Evolutionary conservation across 495 filamentous ascomycete genomes (phyloP).

Genomic region (Hyphodiscus hymeniophilus): DNA sequence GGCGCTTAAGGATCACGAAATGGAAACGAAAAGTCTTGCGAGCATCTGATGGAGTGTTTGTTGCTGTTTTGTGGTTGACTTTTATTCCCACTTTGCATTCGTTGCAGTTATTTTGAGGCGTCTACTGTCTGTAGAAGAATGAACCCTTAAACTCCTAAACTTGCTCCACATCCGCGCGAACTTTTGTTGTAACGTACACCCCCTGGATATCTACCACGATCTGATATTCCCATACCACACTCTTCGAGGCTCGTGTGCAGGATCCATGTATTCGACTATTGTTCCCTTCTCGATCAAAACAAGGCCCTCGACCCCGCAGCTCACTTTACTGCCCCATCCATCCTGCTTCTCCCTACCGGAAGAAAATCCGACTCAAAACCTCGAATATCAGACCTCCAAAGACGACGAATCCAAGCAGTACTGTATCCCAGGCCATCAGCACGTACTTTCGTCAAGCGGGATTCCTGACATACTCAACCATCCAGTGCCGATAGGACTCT

Average conservation of each 20-base stretch:
- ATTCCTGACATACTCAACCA: constrained; percentile 65
- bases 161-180: too few relatives aligned
- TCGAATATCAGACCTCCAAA: constrained; percentile 83
- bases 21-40: neutral
- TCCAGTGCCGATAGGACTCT: constrained; percentile 68
- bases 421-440: constrained; percentile 31
- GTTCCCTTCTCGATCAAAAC: neutral
- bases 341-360: constrained; percentile 25
- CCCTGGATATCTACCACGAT: neutral
- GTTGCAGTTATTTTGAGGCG: neutral
- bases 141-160: too few relatives aligned
- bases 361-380: constrained; percentile 66
- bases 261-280: neutral
- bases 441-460: neutral
- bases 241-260: neutral
- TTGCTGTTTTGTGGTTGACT: neutral
- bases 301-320: neutral
- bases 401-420: constrained; percentile 69
- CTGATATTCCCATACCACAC: neutral
- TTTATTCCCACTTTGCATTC: constrained; percentile 7
- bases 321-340: constrained; percentile 11
- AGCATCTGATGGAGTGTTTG: constrained; percentile 8
- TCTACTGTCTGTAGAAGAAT: too few relatives aligned
- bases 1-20: constrained; percentile 33
- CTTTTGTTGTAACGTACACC: too few relatives aligned